Evolutionary conservation across 108 stramenopile species (phyloP), one percentile per base, ranked within the genome.

Genomic region (Asterionellopsis glacialis): DNA sequence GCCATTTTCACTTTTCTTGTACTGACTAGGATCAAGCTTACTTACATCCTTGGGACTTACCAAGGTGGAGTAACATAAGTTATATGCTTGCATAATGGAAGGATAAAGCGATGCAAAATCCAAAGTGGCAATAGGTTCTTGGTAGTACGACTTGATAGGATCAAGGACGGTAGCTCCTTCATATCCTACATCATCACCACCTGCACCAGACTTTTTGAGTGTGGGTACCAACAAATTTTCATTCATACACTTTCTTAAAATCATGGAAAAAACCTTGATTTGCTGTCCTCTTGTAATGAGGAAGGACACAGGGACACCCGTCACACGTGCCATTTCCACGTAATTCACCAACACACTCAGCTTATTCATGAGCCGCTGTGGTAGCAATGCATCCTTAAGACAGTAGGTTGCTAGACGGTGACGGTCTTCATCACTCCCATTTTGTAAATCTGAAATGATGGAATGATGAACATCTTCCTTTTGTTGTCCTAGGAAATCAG

Each of bases 381-480:
- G 97, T 57, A 99, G 75, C 50, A 84, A 47, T 9, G 97, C 97
- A 76, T 99, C 98, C 83, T 99, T 99, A 45, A 99, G 61, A 70
- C 98, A 99, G 89, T 99, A 99, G 33, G 95, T 92, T 18, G 98
- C 98, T 23, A 99, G 82, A 19, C 98, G 90, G 50, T 96, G 93
- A 16, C 98, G 88, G 64, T 98, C 97, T 57, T 95, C 98, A 77
- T 97, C 96, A 65, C 76, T 87, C 45, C 98, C 98, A 55, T 84
- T 85, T 72, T 98, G 95, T 21, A 98, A 74, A 56, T 99, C 98
- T 11, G 93, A 87, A 68, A 99, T 99, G 72, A 99, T 99, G 75
- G 91, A 94, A 74, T 99, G 97, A 66, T 99, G 98, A 16, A 99
- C 97, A 76, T 99, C 97, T 79, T 99, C 98, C 77, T 99, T 99